phyloP scores from a whole-genome alignment of 192 early-diverging fungal genomes.

The Linnemannia exigua region DNA sequence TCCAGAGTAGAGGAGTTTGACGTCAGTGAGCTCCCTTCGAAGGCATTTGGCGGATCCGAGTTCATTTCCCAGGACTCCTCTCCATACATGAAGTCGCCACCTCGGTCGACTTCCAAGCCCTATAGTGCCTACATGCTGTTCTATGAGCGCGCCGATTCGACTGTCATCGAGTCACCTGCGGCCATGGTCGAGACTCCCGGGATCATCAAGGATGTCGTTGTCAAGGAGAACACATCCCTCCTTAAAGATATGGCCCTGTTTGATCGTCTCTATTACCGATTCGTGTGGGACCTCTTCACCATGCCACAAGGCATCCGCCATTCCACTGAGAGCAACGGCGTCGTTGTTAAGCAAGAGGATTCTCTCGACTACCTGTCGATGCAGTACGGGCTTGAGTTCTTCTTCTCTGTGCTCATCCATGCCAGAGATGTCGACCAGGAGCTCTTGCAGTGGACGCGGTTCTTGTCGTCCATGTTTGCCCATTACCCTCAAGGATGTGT shows the following conservation, averaged over 20 bases:
- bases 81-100: constrained; percentile 50
- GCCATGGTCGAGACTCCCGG: constrained; percentile 15
- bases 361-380: constrained; percentile 33
- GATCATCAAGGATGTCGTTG: constrained; percentile 48
- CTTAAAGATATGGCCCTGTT: constrained; percentile 58
- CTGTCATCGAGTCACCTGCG: constrained; percentile 11
- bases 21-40: constrained; percentile 57
- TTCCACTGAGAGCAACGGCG: neutral
- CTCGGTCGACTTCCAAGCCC: constrained; percentile 57
- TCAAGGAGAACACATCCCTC: constrained; percentile 54
- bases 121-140: constrained; percentile 72
- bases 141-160: constrained; percentile 50
- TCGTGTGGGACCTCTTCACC: constrained; percentile 58
- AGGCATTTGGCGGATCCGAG: constrained; percentile 62
- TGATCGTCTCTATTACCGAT: constrained; percentile 54
- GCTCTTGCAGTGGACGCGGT: constrained; percentile 54
- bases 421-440: constrained; percentile 55
- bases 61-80: constrained; percentile 55
- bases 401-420: constrained; percentile 56
- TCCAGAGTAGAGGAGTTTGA: constrained; percentile 67
- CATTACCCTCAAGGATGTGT: constrained; percentile 48
- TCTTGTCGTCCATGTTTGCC: constrained; percentile 45
- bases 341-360: neutral
- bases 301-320: neutral
- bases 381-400: constrained; percentile 55